Evolutionary conservation across 2,329 filamentous ascomycete genomes (phyloP), one percentile per base, ranked within the genome.

Genomic region (Xylariales sp.): DNA sequence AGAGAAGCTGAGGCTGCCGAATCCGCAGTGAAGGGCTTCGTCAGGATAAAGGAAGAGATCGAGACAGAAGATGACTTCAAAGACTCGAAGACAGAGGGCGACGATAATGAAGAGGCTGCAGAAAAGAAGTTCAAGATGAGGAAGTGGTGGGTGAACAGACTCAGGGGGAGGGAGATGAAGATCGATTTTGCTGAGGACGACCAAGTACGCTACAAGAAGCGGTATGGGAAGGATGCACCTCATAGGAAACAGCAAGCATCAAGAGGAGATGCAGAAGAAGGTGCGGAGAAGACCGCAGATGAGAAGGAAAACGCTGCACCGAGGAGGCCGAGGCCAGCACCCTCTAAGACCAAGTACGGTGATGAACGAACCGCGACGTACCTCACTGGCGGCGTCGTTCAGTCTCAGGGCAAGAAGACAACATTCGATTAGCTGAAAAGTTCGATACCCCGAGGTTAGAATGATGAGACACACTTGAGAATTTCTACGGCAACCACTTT

Each of bases 111-210:
- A 5, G 67, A 68, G 12, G 60, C 62, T 5, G 58, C 76, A 58
- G 59, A 70, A 51, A 71, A 66, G 58, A 73, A 73, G 59, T 75
- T 69, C 53, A 80, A 79, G 63, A 79, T 65, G 54, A 70, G 75
- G 50, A 84, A 84, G 62, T 87, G 89, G 75, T 94, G 88, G 77
- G 83, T 96, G 50, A 95, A 95, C 66, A 78, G 82, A 54, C 75
- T 96, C 42, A 71, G 85, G 38, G 89, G 90, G 20, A 79, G 93
- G 21, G 76, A 82, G 48, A 73, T 98, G 51, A 87, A 91, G 60
- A 82, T 93, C 61, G 91, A 98, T 62, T 89, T 91, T 55, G 93
- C 93, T 15, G 93, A 98, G 67, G 93, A 97, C 62, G 81, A 90
- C 44, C 82, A 88, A 52, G 80, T 80, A 24, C 73, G 93, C 44